Evolutionary conservation across 2,329 filamentous ascomycete species (phyloP).

Genomic region (Colletotrichum orbiculare): DNA sequence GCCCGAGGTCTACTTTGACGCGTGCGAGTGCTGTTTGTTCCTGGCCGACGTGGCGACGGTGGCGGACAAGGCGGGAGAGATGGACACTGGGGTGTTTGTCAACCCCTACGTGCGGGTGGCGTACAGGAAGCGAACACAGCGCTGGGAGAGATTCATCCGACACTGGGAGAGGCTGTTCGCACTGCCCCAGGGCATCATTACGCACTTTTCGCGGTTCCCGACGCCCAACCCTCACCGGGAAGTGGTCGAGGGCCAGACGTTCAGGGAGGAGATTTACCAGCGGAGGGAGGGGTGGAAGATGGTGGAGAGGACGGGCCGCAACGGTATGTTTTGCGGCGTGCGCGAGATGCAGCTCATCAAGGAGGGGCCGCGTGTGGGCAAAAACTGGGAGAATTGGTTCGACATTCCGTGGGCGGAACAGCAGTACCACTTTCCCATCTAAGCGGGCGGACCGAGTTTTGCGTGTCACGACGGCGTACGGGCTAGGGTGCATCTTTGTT

Average conservation of each 20-base stretch:
- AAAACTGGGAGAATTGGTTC: slow-evolving; percentile 35
- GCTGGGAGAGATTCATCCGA: slow-evolving; percentile 55
- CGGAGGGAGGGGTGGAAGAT: slow-evolving; percentile 51
- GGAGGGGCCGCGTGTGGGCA: slow-evolving; percentile 27
- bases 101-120: slow-evolving; percentile 81
- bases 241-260: slow-evolving; percentile 67
- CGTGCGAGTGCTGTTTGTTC: slow-evolving; percentile 73
- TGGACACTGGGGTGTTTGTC: slow-evolving; percentile 69
- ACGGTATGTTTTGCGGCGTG: slow-evolving; percentile 67
- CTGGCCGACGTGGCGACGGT: slow-evolving; percentile 57
- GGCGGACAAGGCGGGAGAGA: slow-evolving; percentile 44
- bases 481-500: background rate
- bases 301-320: slow-evolving; percentile 56
- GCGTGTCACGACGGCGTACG: background rate
- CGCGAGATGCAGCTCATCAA: slow-evolving; percentile 58
- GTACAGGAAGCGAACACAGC: slow-evolving; percentile 58
- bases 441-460: background rate
- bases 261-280: slow-evolving; percentile 63
- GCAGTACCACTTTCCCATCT: slow-evolving; percentile 29
- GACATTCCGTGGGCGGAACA: slow-evolving; percentile 30
- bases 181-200: slow-evolving; percentile 68
- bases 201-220: slow-evolving; percentile 66
- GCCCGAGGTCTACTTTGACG: slow-evolving; percentile 69
- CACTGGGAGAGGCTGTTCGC: slow-evolving; percentile 75
- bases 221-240: slow-evolving; percentile 68